Evolutionary conservation across 228 moss, liverwort and hornwort genomes (phyloP).

Genomic region (Sphagnum fallax): DNA sequence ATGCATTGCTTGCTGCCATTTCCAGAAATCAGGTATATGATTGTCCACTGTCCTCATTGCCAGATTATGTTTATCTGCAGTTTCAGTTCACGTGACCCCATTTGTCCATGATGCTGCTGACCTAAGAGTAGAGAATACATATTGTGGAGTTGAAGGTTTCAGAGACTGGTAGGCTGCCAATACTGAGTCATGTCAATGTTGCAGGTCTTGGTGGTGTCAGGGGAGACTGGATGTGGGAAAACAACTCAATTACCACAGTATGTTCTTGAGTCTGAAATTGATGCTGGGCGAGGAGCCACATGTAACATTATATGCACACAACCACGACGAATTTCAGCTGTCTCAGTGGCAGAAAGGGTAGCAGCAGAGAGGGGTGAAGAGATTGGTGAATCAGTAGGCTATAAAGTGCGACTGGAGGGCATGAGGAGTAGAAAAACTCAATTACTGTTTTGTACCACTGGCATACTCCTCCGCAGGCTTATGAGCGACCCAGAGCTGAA

Average conservation of each 20-base stretch:
- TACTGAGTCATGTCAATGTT: not conserved
- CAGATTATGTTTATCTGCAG: not conserved
- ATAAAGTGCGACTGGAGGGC: constrained; percentile 53
- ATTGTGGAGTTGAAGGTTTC: no score
- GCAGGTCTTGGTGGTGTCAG: constrained; percentile 57
- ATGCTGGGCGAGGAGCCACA: constrained; percentile 47
- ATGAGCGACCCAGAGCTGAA: constrained; percentile 52
- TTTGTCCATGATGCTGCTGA: no score
- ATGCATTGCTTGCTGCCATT: constrained; percentile 38
- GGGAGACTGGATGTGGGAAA: constrained; percentile 80
- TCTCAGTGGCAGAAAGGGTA: constrained; percentile 68
- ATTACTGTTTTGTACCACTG: constrained; percentile 56
- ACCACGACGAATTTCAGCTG: constrained; percentile 76
- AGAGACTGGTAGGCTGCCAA: no score
- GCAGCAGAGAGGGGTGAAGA: constrained; percentile 50
- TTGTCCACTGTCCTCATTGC: not conserved
- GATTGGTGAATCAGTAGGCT: constrained; percentile 67
- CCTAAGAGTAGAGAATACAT: no score
- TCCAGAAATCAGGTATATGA: constrained; percentile 40
- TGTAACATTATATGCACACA: constrained; percentile 67
- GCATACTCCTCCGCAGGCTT: constrained; percentile 36
- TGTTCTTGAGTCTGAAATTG: constrained; percentile 65
- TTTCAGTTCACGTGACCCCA: no score
- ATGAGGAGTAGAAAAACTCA: constrained; percentile 45
- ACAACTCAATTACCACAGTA: constrained; percentile 73